These are phyloP conservation scores for Penicillium aurantiogriseum DNA, from an alignment of 2,329 filamentous ascomycete genomes.

Conservation along the genomic window DNA sequence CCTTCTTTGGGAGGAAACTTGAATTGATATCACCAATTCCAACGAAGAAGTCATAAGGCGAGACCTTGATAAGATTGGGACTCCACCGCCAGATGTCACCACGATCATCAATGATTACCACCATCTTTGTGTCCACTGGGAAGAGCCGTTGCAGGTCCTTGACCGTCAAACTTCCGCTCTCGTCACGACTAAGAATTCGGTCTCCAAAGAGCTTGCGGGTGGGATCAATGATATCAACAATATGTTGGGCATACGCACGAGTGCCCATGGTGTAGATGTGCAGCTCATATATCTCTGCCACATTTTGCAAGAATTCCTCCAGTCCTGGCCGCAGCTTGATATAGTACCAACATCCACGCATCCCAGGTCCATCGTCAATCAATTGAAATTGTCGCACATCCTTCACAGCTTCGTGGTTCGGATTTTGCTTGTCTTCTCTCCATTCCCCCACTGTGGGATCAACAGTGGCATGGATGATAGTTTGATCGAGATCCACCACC, in stretches of 20 bases:
- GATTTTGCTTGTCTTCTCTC: conserved; percentile 83
- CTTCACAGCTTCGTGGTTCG: conserved; percentile 87
- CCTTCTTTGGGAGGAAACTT: conserved; percentile 83
- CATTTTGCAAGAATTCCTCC: conserved; percentile 71
- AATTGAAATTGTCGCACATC: conserved; percentile 87
- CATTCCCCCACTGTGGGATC: conserved; percentile 95
- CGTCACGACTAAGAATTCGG: conserved; percentile 91
- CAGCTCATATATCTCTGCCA: conserved; percentile 82
- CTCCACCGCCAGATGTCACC: conserved; percentile 96
- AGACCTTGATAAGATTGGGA: conserved; percentile 89
- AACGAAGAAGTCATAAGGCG: conserved; percentile 95
- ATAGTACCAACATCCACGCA: conserved; percentile 87
- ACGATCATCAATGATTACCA: conserved; percentile 96
- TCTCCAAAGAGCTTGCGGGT: conserved; percentile 87
- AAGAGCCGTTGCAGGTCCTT: conserved; percentile 91
- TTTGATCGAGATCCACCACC: conserved; percentile 96
- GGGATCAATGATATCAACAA: conserved; percentile 90
- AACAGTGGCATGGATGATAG: conserved; percentile 96
- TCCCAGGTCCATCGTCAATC: conserved; percentile 75
- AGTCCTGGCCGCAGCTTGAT: conserved; percentile 94
- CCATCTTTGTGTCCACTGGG: conserved; percentile 97
- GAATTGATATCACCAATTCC: conserved; percentile 99
- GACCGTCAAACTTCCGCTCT: conserved; percentile 87
- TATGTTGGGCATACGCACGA: conserved; percentile 87
- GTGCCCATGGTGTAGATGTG: conserved; percentile 99